A percentile compares a stretch with the other conserved stretches of the same genome.
Evolutionary conservation across 345 rosid genomes (phyloP).

Genomic region (Melastoma malabathricum): DNA sequence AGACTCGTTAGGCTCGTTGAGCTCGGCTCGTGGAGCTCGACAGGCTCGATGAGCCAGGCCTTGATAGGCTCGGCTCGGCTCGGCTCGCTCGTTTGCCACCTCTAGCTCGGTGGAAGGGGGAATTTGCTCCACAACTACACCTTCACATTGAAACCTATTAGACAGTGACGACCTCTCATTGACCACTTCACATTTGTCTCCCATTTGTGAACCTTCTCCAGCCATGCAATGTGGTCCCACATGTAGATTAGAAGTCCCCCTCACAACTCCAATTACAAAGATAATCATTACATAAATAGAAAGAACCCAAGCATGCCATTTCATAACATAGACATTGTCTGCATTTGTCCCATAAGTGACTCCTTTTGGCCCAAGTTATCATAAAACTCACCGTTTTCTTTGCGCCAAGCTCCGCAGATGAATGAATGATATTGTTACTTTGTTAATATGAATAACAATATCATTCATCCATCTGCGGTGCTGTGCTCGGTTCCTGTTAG

Average conservation of each 20-base stretch:
- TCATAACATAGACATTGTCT: no score
- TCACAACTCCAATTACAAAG: background rate
- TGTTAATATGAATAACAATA: no score
- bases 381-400: conserved; percentile 63
- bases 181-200: conserved; percentile 97
- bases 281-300: no score
- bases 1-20: no score
- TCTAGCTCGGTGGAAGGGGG: background rate
- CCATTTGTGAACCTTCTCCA: conserved; percentile 92
- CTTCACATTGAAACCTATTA: conserved; percentile 96
- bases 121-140: conserved; percentile 18
- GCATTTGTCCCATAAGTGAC: no score
- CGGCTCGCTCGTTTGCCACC: no score
- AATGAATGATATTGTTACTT: conserved; percentile 71
- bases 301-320: no score
- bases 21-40: no score
- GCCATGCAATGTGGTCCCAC: conserved; percentile 89
- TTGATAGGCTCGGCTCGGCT: no score
- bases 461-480: no score
- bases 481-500: no score
- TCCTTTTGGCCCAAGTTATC: background rate
- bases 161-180: conserved; percentile 89
- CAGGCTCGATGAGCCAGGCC: no score
- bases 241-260: conserved; percentile 19
- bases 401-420: conserved; percentile 71